These are phyloP conservation scores for Penicillium robsamsonii DNA, from an alignment of 495 filamentous ascomycete species.

Conservation along the genomic window DNA sequence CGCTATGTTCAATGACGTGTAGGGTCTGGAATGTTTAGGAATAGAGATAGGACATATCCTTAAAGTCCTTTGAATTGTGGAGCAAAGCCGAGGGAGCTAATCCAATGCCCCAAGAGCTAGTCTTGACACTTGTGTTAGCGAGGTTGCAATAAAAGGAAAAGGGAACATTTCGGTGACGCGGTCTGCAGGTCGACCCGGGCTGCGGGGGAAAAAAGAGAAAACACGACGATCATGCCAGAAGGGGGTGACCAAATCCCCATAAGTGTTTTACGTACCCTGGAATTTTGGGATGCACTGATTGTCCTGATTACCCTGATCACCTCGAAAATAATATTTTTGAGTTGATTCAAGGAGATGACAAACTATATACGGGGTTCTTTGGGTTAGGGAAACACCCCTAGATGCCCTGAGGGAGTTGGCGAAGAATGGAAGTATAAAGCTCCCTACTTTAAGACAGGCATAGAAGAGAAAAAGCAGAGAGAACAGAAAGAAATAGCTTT, in stretches of 20 bases:
- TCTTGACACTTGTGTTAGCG: constrained; percentile 15
- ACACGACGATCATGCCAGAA: constrained; percentile 35
- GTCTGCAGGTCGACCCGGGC: constrained; percentile 27
- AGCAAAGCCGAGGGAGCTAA: constrained; percentile 10
- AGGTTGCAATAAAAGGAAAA: constrained; percentile 21
- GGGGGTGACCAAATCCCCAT: not conserved
- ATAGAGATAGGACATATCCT: constrained; percentile 14
- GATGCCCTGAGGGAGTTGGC: constrained; percentile 3
- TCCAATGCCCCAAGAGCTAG: constrained; percentile 10
- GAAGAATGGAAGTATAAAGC: constrained; percentile 14
- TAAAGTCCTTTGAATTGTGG: constrained; percentile 7
- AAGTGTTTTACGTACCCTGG: constrained; percentile 25
- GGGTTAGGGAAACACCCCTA: constrained; percentile 16
- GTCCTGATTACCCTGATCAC: constrained; percentile 1
- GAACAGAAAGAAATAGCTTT: not conserved
- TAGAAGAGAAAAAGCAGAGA: constrained; percentile 9
- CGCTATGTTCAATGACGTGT: constrained; percentile 22
- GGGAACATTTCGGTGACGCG: constrained; percentile 33
- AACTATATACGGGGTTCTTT: constrained; percentile 7
- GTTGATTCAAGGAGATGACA: constrained; percentile 4
- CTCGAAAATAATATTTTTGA: not conserved
- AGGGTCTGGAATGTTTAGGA: constrained; percentile 18
- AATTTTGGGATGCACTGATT: constrained; percentile 17
- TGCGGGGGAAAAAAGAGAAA: constrained; percentile 17
- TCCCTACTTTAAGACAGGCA: constrained; percentile 15